Evolutionary conservation across 2,329 filamentous ascomycete species (phyloP).

Genomic region (Aspergillus spinulosporus): DNA sequence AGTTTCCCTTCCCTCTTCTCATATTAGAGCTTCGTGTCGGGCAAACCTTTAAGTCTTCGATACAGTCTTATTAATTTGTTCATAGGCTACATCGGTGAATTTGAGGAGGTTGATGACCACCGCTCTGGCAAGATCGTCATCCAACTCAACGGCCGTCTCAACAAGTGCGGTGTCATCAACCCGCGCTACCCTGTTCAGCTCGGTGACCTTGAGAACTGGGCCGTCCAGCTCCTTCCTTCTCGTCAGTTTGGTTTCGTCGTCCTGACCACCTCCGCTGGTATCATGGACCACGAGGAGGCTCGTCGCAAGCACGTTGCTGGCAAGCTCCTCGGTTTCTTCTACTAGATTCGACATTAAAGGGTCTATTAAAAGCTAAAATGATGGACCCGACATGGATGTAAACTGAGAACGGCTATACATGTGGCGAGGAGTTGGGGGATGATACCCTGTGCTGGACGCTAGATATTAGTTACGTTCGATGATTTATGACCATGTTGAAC

Average conservation of each 20-base stretch:
- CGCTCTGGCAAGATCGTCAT: constrained; percentile 99
- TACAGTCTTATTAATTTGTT: constrained; percentile 66
- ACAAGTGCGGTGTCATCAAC: constrained; percentile 99
- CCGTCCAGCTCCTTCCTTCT: constrained; percentile 96
- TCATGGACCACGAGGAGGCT: constrained; percentile 99
- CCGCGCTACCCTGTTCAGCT: constrained; percentile 99
- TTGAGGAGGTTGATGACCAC: constrained; percentile 99
- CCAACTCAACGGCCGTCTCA: constrained; percentile 97
- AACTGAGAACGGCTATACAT: constrained; percentile 7
- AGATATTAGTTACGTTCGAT: constrained; percentile 30
- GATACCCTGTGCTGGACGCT: constrained; percentile 16
- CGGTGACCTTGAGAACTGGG: constrained; percentile 98
- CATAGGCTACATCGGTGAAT: constrained; percentile 96
- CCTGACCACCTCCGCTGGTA: constrained; percentile 97
- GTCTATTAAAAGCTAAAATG: constrained; percentile 10
- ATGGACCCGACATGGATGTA: constrained; percentile 13
- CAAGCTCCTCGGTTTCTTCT: constrained; percentile 99
- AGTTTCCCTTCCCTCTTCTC: constrained; percentile 60
- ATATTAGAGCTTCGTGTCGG: constrained; percentile 60
- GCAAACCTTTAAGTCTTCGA: constrained; percentile 89
- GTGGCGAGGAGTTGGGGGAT: constrained; percentile 20
- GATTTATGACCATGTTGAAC: constrained; percentile 3
- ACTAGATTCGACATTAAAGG: constrained; percentile 58
- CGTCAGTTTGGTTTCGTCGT: constrained; percentile 99
- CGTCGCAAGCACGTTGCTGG: constrained; percentile 97